Percentiles rank a stretch among this genome's conserved stretches.
These are phyloP conservation scores for Neocatenulostroma microsporum DNA, from an alignment of 2,329 filamentous ascomycete species.

Conservation along the genomic window DNA sequence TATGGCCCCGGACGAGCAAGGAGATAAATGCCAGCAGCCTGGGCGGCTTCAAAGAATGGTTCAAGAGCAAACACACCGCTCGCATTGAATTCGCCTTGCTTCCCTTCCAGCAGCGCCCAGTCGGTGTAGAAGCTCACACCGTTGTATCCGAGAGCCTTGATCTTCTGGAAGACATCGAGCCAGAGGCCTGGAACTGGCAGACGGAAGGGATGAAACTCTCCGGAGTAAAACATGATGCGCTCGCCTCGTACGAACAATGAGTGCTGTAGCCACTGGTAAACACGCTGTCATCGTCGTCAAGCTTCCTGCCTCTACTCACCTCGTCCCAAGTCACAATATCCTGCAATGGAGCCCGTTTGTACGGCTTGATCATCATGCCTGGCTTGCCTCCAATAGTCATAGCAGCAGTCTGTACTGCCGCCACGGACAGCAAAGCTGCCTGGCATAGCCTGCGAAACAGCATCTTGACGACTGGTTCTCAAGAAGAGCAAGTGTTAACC, in stretches of 20 bases:
- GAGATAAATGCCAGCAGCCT: slow-evolving; percentile 66
- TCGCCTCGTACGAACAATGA: slow-evolving; percentile 64
- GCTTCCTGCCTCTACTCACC: slow-evolving; percentile 7
- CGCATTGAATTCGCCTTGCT: slow-evolving; percentile 59
- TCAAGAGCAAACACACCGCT: slow-evolving; percentile 66
- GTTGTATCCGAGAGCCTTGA: slow-evolving; percentile 73
- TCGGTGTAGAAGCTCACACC: slow-evolving; percentile 71
- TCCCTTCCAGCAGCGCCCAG: slow-evolving; percentile 71
- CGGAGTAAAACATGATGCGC: slow-evolving; percentile 62
- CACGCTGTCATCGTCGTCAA: neutral
- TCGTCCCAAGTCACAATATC: slow-evolving; percentile 64
- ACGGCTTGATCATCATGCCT: slow-evolving; percentile 42
- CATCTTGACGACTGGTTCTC: slow-evolving; percentile 13
- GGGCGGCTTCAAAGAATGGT: slow-evolving; percentile 69
- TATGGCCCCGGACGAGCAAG: slow-evolving; percentile 44
- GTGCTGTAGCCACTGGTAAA: slow-evolving; percentile 30
- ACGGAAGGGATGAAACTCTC: slow-evolving; percentile 64
- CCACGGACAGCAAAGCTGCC: slow-evolving; percentile 19
- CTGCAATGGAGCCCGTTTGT: slow-evolving; percentile 46
- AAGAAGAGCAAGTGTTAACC: slow-evolving; percentile 1
- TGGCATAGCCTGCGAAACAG: slow-evolving; percentile 19
- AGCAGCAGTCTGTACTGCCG: slow-evolving; percentile 26
- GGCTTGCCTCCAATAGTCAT: slow-evolving; percentile 44
- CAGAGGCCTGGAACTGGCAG: slow-evolving; percentile 56
- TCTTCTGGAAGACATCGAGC: slow-evolving; percentile 72